A percentile compares a stretch with the other conserved stretches of the same genome.
phyloP scores from a whole-genome alignment of 768 basidiomycete genomes.

The Tubosaeta sp. region DNA sequence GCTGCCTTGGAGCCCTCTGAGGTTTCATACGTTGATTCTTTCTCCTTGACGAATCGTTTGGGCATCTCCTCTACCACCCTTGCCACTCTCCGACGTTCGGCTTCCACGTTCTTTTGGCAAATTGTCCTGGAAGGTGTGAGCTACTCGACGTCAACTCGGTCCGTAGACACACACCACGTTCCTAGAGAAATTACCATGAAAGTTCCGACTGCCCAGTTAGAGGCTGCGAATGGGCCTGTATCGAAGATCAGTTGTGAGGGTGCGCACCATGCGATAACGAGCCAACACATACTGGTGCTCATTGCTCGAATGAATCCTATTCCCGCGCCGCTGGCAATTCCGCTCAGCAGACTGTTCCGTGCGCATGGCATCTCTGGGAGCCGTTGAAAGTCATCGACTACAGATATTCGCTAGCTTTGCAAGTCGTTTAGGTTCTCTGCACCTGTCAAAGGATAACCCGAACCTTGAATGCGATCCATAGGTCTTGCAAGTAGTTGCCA shows the following conservation, averaged over 20 bases:
- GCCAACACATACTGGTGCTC: constrained; percentile 48
- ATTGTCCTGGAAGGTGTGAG: constrained; percentile 47
- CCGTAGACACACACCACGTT: constrained; percentile 52
- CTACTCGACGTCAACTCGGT: background rate
- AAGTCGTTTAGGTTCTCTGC: constrained; percentile 9
- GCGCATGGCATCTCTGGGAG: constrained; percentile 74
- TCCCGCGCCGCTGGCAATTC: constrained; percentile 76
- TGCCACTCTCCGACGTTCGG: constrained; percentile 52
- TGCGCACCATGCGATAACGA: background rate
- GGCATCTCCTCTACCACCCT: constrained; percentile 61
- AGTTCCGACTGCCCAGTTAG: constrained; percentile 76
- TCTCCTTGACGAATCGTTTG: constrained; percentile 45
- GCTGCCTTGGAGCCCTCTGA: constrained; percentile 6
- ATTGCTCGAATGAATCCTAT: constrained; percentile 72
- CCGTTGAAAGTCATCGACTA: constrained; percentile 51
- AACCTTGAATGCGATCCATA: constrained; percentile 31
- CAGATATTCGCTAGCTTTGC: constrained; percentile 44
- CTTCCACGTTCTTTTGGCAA: constrained; percentile 52
- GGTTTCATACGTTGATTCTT: constrained; percentile 29
- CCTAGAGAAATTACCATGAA: constrained; percentile 64
- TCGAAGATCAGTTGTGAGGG: constrained; percentile 7
- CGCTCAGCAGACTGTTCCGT: constrained; percentile 67
- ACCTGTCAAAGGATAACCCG: background rate
- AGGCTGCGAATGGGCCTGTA: constrained; percentile 56
- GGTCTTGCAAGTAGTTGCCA: constrained; percentile 31